phyloP scores from a whole-genome alignment of 1,139 yeast genomes.

The Spencermartinsiella ligniputridi region DNA sequence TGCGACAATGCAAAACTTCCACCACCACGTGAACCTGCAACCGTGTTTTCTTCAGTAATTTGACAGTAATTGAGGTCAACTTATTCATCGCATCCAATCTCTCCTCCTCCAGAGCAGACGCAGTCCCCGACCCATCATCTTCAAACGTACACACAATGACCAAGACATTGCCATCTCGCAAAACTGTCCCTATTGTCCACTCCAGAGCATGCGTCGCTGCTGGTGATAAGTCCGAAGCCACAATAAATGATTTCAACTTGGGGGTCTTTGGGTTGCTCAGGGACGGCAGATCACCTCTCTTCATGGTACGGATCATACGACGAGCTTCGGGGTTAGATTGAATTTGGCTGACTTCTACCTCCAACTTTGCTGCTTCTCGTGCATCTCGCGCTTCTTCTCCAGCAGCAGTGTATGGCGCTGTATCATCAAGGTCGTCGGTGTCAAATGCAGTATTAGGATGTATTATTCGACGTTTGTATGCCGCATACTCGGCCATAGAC shows the following conservation, averaged over 20 bases:
- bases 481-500: conserved; percentile 47
- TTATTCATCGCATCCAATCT: conserved; percentile 57
- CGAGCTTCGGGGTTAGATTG: conserved; percentile 50
- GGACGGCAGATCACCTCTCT: conserved; percentile 65
- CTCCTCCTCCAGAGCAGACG: conserved; percentile 33
- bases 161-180: conserved; percentile 78
- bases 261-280: conserved; percentile 41
- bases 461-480: conserved; percentile 41
- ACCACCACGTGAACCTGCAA: conserved; percentile 71
- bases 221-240: conserved; percentile 78
- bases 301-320: conserved; percentile 61
- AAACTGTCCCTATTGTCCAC: conserved; percentile 84
- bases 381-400: conserved; percentile 65
- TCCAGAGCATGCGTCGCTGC: conserved; percentile 84
- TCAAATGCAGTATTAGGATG: conserved; percentile 39
- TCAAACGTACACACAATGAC: conserved; percentile 77
- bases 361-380: conserved; percentile 57
- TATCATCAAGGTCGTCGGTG: conserved; percentile 22
- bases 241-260: conserved; percentile 63
- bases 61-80: conserved; percentile 56
- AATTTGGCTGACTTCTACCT: conserved; percentile 57
- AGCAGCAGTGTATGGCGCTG: conserved; percentile 65
- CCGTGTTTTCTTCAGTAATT: conserved; percentile 62
- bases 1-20: conserved; percentile 78
- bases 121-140: conserved; percentile 46